Evolutionary conservation across 352 stramenopile genomes (phyloP), one percentile per base, ranked within the genome.

Genomic region (Phytophthora rubi): DNA sequence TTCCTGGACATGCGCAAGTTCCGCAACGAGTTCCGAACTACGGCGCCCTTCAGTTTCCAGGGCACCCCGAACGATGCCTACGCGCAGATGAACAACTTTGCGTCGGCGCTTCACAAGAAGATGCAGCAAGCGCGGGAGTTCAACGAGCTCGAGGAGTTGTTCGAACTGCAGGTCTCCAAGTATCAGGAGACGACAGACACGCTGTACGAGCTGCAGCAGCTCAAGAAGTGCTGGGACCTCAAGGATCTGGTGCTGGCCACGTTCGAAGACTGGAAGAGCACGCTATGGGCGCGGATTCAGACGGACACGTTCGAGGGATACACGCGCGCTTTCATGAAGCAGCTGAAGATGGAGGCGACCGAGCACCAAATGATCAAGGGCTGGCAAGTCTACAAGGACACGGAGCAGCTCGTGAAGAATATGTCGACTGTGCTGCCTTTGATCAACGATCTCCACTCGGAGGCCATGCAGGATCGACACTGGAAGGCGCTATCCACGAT

Each of bases 361-460:
- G 88, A 95, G 59, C 80, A 95, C 57, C 88, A 93, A 61, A 81
- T 96, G 32, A 92, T 95, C 65, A 96, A 96, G 65, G 75, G 80
- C 9, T 96, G 89, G 89, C 88, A 95, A 66, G 88, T 93, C 9
- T 95, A 94, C 76, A 94, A 95, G 53, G 89, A 97, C 57, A 90
- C 84, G 0, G 88, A 97, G 54, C 82, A 94, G 64, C 73, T 94
- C 7, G 89, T 94, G 16, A 97, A 95, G 71, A 95, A 97, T 62
- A 95, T 95, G 89, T 75, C 87, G 32, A 87, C 82, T 0, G 89
- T 97, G 2, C 53, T 97, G 7, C 88, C 89, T 6, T 74, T 99
- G 13, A 97, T 99, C 71, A 97, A 98, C 58, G 97, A 98, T 57
- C 79, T 99, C 37, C 95, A 98, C 78, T 98, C 92, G 1, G 89